Conservation (phyloP, 805 yeast genomes). For the Candida schatavii region DNA sequence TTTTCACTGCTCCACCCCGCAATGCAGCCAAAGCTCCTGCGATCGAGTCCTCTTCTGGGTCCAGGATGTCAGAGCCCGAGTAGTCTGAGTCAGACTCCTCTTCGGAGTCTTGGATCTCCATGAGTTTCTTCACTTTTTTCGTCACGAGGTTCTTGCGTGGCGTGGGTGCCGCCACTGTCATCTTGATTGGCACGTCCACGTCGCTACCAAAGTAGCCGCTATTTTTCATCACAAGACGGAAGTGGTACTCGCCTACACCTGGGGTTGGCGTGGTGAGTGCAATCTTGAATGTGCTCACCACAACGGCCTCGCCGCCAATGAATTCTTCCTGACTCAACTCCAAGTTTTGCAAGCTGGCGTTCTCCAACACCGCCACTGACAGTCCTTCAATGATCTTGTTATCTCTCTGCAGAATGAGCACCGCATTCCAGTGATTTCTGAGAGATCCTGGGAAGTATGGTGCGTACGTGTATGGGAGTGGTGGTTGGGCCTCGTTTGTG, state of each 20-base stretch:
- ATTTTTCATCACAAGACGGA: slow-evolving; percentile 68
- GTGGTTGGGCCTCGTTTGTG: slow-evolving; percentile 66
- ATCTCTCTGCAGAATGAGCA: slow-evolving; percentile 72
- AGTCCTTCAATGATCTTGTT: slow-evolving; percentile 66
- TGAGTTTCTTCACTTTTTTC: slow-evolving; percentile 13
- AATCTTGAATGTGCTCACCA: slow-evolving; percentile 71
- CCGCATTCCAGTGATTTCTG: slow-evolving; percentile 62
- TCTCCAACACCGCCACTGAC: slow-evolving; percentile 51
- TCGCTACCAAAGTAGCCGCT: slow-evolving; percentile 83
- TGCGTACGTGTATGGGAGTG: slow-evolving; percentile 60
- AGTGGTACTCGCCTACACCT: slow-evolving; percentile 62
- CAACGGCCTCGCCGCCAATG: slow-evolving; percentile 37
- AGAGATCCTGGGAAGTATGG: slow-evolving; percentile 69
- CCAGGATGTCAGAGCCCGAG: slow-evolving; percentile 57
- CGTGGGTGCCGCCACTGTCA: slow-evolving; percentile 59
- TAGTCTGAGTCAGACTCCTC: slow-evolving; percentile 35
- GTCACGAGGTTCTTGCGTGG: slow-evolving; percentile 11
- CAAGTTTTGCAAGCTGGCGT: slow-evolving; percentile 56
- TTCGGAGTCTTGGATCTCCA: slow-evolving; percentile 25
- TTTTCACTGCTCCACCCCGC: slow-evolving; percentile 57
- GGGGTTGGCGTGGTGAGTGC: slow-evolving; percentile 79
- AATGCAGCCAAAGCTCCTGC: slow-evolving; percentile 74
- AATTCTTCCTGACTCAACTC: slow-evolving; percentile 51
- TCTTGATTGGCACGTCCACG: slow-evolving; percentile 62
- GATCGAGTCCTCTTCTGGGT: slow-evolving; percentile 69